A percentile compares a stretch with the other conserved stretches of the same genome.
phyloP scores from a whole-genome alignment of 2,329 filamentous ascomycete species.

The Raffaelea albimanens region DNA sequence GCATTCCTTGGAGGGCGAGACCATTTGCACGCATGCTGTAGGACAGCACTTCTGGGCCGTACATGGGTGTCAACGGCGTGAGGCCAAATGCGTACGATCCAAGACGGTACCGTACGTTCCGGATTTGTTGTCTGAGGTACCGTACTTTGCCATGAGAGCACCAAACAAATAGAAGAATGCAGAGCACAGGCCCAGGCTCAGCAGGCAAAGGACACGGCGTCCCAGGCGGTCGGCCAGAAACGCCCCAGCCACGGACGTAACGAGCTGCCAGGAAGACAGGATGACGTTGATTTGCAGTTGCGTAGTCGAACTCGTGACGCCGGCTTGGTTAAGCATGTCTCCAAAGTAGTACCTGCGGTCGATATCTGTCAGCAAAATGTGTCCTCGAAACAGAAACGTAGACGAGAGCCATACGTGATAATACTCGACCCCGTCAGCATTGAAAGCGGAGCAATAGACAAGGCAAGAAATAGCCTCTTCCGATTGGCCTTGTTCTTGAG shows the following conservation, averaged over 20 bases:
- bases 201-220: slow-evolving; percentile 21
- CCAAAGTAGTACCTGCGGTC: slow-evolving; percentile 14
- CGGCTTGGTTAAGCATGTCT: slow-evolving; percentile 11
- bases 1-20: slow-evolving; percentile 32
- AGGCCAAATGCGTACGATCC: slow-evolving; percentile 41
- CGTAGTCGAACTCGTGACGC: slow-evolving; percentile 9
- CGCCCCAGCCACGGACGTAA: slow-evolving; percentile 13
- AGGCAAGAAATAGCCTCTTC: slow-evolving; percentile 3
- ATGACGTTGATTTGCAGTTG: slow-evolving; percentile 15
- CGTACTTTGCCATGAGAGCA: slow-evolving; percentile 35
- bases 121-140: neutral
- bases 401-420: too few relatives aligned
- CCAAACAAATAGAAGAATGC: slow-evolving; percentile 16
- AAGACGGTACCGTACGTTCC: slow-evolving; percentile 19
- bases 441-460: slow-evolving; percentile 9
- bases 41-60: slow-evolving; percentile 27
- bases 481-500: slow-evolving; percentile 6
- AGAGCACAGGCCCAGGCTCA: slow-evolving; percentile 26
- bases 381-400: too few relatives aligned
- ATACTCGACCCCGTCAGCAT: slow-evolving; percentile 12
- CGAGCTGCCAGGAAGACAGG: slow-evolving; percentile 13
- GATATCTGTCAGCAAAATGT: too few relatives aligned
- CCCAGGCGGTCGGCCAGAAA: slow-evolving; percentile 15
- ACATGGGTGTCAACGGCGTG: slow-evolving; percentile 37
- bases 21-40: slow-evolving; percentile 30